A percentile compares a stretch with the other conserved stretches of the same genome.
Conservation (phyloP, 1,284 basidiomycete genomes). For the Quambalaria eucalypti region DNA sequence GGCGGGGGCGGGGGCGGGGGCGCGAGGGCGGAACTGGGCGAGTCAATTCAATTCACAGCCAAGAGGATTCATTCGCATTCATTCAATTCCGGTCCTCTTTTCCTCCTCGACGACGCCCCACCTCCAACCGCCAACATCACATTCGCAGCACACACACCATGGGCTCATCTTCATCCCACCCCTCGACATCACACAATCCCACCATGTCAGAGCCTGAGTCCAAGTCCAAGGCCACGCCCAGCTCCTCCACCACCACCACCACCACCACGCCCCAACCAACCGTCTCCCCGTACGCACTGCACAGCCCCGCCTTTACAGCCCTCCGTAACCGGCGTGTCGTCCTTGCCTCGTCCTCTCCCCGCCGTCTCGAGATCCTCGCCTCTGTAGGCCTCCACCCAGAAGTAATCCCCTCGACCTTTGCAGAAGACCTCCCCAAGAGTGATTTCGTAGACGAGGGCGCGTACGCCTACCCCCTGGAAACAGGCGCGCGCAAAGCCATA, state of each 20-base stretch:
- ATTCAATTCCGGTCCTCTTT: no score
- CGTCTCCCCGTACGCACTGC: conserved; percentile 18
- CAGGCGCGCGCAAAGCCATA: conserved; percentile 65
- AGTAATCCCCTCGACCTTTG: conserved; percentile 77
- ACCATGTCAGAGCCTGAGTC: no score
- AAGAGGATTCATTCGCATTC: no score
- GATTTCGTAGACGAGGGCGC: conserved; percentile 60
- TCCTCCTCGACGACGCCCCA: no score
- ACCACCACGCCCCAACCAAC: conserved; percentile 15
- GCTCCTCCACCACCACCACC: neutral
- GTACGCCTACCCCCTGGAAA: conserved; percentile 87
- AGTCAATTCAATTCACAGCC: no score
- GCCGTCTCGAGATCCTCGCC: conserved; percentile 37
- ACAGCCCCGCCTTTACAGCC: conserved; percentile 32
- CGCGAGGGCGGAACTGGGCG: no score
- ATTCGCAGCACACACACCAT: no score
- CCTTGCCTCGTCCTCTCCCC: conserved; percentile 33
- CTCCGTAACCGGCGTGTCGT: conserved; percentile 31
- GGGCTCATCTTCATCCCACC: no score
- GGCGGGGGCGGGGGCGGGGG: no score
- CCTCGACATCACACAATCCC: no score
- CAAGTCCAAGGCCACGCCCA: neutral
- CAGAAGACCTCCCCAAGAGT: conserved; percentile 65
- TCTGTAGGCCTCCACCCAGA: conserved; percentile 65
- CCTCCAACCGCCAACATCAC: no score